Percentiles rank a stretch among this genome's conserved stretches.
These are phyloP conservation scores for Elsinoe arachidis DNA, from an alignment of 2,329 filamentous ascomycete species.

Conservation along the genomic window DNA sequence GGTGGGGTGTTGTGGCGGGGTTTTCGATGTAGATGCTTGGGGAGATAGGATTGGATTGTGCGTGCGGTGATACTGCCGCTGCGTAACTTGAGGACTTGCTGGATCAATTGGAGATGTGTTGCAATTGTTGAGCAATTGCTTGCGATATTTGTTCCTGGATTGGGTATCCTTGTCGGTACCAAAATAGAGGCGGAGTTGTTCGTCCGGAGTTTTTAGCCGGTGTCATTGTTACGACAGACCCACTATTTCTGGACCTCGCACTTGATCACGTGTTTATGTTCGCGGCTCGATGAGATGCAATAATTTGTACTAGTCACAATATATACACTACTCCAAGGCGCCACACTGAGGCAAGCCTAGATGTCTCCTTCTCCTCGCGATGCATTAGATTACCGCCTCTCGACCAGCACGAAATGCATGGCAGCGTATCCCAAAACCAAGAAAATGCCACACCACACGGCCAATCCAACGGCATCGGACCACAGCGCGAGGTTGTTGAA, in stretches of 20 bases:
- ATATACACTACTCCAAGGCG: slow-evolving; percentile 6
- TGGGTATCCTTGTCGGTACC: background rate
- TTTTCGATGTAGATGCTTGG: no score
- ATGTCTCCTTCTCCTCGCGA: background rate
- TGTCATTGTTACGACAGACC: slow-evolving; percentile 7
- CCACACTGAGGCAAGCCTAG: background rate
- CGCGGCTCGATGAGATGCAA: background rate
- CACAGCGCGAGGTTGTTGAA: slow-evolving; percentile 84
- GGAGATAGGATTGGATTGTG: no score
- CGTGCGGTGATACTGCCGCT: no score
- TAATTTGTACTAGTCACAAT: background rate
- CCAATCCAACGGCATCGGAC: slow-evolving; percentile 73
- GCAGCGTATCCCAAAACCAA: slow-evolving; percentile 80
- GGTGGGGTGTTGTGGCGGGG: background rate
- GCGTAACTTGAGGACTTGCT: no score
- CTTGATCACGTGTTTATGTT: background rate
- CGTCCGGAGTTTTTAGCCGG: background rate
- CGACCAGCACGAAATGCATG: slow-evolving; percentile 88
- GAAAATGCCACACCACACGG: slow-evolving; percentile 72
- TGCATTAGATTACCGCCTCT: slow-evolving; percentile 56
- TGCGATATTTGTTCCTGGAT: background rate
- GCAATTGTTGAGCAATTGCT: background rate
- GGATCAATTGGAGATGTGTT: background rate
- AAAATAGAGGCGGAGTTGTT: background rate
- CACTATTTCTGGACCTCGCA: background rate